Conservation (phyloP, 208 protist species). For the Giardia duodenalis region DNA sequence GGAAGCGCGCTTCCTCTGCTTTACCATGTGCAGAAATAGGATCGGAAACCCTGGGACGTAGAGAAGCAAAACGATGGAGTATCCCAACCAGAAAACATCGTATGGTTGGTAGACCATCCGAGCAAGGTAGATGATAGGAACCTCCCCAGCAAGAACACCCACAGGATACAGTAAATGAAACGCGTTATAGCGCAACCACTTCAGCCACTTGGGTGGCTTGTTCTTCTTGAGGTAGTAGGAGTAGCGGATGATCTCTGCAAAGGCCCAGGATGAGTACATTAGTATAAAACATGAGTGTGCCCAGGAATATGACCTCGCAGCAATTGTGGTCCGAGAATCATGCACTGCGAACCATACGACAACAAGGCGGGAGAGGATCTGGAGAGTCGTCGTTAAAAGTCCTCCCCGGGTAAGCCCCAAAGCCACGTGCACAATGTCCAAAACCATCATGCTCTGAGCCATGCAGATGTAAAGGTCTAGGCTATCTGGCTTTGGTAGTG, state of each 20-base stretch:
- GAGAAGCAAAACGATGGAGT: neutral
- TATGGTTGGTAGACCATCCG: neutral
- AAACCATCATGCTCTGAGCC: neutral
- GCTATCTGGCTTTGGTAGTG: neutral
- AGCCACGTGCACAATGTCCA: neutral
- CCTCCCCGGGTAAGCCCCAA: neutral
- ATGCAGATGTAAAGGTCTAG: neutral
- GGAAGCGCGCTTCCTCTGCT: too few relatives aligned
- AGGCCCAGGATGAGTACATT: neutral
- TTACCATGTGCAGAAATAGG: constrained; percentile 11
- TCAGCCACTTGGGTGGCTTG: neutral
- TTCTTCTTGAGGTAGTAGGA: neutral
- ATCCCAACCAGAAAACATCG: neutral
- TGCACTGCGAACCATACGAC: neutral
- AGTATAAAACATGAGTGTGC: neutral
- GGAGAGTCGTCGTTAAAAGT: neutral
- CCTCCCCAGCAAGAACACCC: constrained; percentile 14
- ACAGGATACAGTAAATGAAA: constrained; percentile 6
- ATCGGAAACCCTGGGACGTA: constrained; percentile 10
- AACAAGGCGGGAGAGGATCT: neutral
- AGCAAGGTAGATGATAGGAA: constrained; percentile 13
- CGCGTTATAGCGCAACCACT: neutral
- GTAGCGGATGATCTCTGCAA: constrained; percentile 15
- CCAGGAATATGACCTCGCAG: neutral
- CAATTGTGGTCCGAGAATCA: neutral